Conservation (phyloP, 108 stramenopile species). For the Pseudonitzschia pungens region DNA sequence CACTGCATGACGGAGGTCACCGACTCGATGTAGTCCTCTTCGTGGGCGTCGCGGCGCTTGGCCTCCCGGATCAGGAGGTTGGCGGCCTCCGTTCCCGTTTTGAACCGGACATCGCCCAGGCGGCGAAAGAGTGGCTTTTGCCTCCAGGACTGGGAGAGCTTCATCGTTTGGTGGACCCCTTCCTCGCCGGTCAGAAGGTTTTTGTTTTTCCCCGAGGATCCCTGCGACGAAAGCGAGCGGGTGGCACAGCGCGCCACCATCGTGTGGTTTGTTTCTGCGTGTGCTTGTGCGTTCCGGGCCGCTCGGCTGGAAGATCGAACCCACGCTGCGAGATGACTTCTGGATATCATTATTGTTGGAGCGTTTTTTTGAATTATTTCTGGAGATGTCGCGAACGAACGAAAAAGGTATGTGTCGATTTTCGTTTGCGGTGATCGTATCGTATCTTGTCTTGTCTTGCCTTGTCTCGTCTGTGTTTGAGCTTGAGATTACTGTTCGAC, state of each 20-base stretch:
- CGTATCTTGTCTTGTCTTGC: no score
- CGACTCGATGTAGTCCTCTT: slow-evolving; percentile 81
- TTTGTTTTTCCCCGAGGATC: slow-evolving; percentile 2
- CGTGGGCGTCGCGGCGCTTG: slow-evolving; percentile 86
- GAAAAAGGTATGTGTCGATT: no score
- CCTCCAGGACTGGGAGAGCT: slow-evolving; percentile 75
- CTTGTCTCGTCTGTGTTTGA: not conserved
- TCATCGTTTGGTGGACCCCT: slow-evolving; percentile 88
- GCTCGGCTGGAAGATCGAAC: slow-evolving; percentile 7
- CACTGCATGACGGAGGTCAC: slow-evolving; percentile 70
- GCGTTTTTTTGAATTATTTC: no score
- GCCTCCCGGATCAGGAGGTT: slow-evolving; percentile 86
- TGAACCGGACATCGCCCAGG: slow-evolving; percentile 91
- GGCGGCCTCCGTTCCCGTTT: slow-evolving; percentile 90
- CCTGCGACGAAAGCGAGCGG: not conserved
- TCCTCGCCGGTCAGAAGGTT: slow-evolving; percentile 47
- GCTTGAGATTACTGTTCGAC: not conserved
- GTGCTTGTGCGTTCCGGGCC: no score
- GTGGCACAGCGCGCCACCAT: slow-evolving; percentile 11
- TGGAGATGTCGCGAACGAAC: no score
- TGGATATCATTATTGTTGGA: slow-evolving; percentile 10
- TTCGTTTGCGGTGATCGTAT: no score
- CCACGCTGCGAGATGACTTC: not conserved
- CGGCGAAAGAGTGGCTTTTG: slow-evolving; percentile 93
- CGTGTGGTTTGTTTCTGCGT: no score